These are phyloP conservation scores for Neonectria neomacrospora DNA, from an alignment of 2,329 filamentous ascomycete species.

Conservation along the genomic window DNA sequence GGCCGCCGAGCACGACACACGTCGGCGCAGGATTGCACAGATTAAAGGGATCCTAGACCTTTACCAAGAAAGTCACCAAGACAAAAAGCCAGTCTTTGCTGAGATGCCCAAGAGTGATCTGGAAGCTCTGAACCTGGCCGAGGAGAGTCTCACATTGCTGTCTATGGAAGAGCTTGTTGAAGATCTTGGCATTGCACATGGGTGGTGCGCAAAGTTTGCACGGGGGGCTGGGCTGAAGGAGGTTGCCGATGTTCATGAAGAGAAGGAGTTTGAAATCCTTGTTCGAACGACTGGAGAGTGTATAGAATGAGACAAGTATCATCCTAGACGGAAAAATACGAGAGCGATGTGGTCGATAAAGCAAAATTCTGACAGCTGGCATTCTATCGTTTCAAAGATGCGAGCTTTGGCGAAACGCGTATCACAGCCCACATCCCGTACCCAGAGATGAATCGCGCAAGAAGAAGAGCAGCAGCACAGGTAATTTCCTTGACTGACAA, in stretches of 20 bases:
- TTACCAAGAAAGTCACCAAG: conserved; percentile 11
- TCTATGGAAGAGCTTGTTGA: conserved; percentile 16
- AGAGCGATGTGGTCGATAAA: too few relatives aligned
- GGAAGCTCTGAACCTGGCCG: conserved; percentile 21
- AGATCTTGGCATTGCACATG: conserved; percentile 18
- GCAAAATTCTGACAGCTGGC: too few relatives aligned
- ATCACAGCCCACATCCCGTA: too few relatives aligned
- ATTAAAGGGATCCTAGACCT: conserved; percentile 22
- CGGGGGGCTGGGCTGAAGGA: conserved; percentile 6
- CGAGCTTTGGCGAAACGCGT: too few relatives aligned
- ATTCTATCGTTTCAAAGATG: too few relatives aligned
- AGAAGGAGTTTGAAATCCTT: conserved; percentile 26
- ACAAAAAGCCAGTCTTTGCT: conserved; percentile 18
- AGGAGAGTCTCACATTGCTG: conserved; percentile 13
- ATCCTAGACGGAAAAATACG: too few relatives aligned
- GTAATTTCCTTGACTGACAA: too few relatives aligned
- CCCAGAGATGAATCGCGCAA: too few relatives aligned
- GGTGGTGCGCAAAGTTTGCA: conserved; percentile 25
- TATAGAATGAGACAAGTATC: background rate
- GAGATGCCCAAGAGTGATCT: conserved; percentile 14
- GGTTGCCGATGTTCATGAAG: conserved; percentile 14
- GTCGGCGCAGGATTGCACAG: conserved; percentile 15
- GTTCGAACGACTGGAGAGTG: conserved; percentile 24
- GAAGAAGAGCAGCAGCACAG: too few relatives aligned
- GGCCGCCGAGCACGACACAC: conserved; percentile 15